Evolutionary conservation across 164 flowering plant genomes (phyloP).

Genomic region (Magnolia kwangsiensis): DNA sequence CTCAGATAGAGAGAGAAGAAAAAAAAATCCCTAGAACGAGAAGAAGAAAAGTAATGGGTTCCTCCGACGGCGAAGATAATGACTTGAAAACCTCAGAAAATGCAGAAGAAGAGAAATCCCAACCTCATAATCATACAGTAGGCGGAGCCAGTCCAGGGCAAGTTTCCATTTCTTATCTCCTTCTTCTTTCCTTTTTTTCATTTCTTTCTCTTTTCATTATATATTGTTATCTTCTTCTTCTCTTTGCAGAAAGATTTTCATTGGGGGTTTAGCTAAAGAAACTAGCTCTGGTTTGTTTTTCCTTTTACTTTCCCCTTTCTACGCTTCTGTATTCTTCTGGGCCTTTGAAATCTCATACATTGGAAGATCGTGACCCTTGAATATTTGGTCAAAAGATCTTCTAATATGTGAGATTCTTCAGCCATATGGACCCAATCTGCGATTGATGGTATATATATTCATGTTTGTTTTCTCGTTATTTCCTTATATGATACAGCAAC

Average conservation of each 20-base stretch:
- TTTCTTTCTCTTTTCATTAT: background rate
- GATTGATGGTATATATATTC: background rate
- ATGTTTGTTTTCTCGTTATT: background rate
- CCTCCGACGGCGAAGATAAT: slow-evolving; percentile 30
- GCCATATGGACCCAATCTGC: background rate
- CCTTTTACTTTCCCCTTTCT: background rate
- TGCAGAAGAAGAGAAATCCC: slow-evolving; percentile 37
- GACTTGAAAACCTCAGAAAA: slow-evolving; percentile 28
- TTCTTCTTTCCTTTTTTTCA: background rate
- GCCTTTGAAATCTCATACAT: background rate
- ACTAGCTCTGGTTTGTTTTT: slow-evolving; percentile 57
- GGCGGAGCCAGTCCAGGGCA: slow-evolving; percentile 78
- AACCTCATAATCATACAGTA: slow-evolving; percentile 35
- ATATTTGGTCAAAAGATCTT: no score
- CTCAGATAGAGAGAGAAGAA: no score
- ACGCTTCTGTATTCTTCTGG: background rate
- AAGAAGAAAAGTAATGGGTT: background rate
- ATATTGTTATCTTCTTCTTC: background rate
- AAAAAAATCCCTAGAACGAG: no score
- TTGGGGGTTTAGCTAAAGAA: slow-evolving; percentile 87
- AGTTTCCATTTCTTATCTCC: background rate
- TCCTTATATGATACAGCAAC: slow-evolving; percentile 37
- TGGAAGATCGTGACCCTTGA: background rate
- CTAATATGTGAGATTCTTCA: no score
- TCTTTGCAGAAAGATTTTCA: slow-evolving; percentile 70